Evolutionary conservation across 768 basidiomycete genomes (phyloP), one percentile per base, ranked within the genome.

Genomic region (Gloeophyllum trabeum): DNA sequence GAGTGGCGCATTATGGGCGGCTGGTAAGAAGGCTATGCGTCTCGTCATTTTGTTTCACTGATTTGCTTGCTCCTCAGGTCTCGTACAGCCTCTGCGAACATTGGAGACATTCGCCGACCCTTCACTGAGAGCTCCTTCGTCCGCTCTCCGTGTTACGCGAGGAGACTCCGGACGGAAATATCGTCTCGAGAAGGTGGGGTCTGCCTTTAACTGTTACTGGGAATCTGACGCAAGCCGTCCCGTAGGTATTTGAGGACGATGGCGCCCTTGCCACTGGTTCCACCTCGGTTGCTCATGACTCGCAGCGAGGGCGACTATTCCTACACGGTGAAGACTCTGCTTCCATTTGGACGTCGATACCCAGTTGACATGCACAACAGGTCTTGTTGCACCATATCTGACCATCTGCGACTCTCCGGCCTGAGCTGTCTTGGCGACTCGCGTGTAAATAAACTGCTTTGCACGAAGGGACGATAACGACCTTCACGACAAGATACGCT

Each of bases 171-270:
- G 74, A 19, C 66, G 78, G 46, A 82, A 79, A 50, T 76, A 69
- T 49, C 67, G 62, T 23, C 59, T 78, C 13, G 71, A 76, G 41
- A 79, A 73, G 67, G 79, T 76, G 53, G 7, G 53, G 32, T 41
- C 32, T 2, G 16, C 25, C 21, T 1, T 26, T 25, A 35, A 21
- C 1, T 24, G 20, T 6, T 5, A 24, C 34, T 36, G 10, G 1
- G 20, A n/a, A n/a, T 13, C n/a, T 35, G 7, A 12, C 30, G 45
- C 25, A 46, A 50, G 30, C 40, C 36, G 34, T 51, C 42, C 34
- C 47, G 12, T 47, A 83, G 79, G 64, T 73, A 6, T 83, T 86
- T 44, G 77, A 83, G 54, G 80, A 86, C 54, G 64, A 76, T 44
- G 82, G 84, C 6, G 59, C 53, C 3, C 39, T 79, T 20, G 70